A percentile compares a stretch with the other conserved stretches of the same genome.
phyloP scores from a whole-genome alignment of 1,139 yeast species.

The Taiozyma sp. region DNA sequence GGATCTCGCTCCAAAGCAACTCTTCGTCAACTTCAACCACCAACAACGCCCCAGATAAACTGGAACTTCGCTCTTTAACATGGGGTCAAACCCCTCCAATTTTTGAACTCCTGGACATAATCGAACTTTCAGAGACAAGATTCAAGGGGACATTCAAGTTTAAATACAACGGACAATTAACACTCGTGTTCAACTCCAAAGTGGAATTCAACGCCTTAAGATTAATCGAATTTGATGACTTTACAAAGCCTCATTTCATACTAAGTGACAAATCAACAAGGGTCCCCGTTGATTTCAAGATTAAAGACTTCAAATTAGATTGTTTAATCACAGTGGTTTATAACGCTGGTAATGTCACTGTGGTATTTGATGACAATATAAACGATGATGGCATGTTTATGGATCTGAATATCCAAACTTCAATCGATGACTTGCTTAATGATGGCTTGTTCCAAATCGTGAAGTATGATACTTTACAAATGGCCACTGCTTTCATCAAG shows the following conservation, averaged over 20 bases:
- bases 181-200: slow-evolving; percentile 14
- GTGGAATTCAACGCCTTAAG: slow-evolving; percentile 21
- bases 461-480: slow-evolving; percentile 15
- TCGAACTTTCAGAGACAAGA: slow-evolving; percentile 12
- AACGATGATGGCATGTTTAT: slow-evolving; percentile 21
- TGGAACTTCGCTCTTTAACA: slow-evolving; percentile 1
- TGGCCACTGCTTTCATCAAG: slow-evolving; percentile 16
- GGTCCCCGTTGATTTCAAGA: slow-evolving; percentile 21
- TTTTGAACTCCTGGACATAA: slow-evolving; percentile 18
- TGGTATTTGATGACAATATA: slow-evolving; percentile 23
- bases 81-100: slow-evolving; percentile 13
- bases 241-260: slow-evolving; percentile 22
- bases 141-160: slow-evolving; percentile 22
- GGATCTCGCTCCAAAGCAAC: not conserved
- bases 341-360: slow-evolving; percentile 12
- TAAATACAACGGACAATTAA: slow-evolving; percentile 18
- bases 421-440: slow-evolving; percentile 23
- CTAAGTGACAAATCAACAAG: slow-evolving; percentile 19
- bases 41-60: not conserved
- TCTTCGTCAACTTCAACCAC: not conserved
- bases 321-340: slow-evolving; percentile 19
- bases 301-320: slow-evolving; percentile 16
- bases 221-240: slow-evolving; percentile 21
- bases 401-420: slow-evolving; percentile 18
- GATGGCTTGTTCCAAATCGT: slow-evolving; percentile 18